Conservation (phyloP, 495 filamentous ascomycete genomes). For the Trichoderma erinaceum region DNA sequence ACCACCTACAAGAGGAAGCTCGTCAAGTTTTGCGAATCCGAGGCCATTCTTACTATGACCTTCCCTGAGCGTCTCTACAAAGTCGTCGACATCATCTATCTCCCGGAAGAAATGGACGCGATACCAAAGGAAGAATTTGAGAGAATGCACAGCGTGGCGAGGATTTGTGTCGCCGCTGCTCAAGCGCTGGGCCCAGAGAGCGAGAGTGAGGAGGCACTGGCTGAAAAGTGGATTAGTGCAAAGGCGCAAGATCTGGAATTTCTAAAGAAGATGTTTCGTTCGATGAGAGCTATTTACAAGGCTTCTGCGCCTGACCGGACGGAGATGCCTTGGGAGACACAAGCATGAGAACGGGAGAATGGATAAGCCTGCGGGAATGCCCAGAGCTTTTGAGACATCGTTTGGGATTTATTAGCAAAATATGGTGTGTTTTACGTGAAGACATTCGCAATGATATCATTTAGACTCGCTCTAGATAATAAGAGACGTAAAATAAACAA, state of each 20-base stretch:
- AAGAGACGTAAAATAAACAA: neutral
- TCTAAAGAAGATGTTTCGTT: neutral
- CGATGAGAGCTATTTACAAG: neutral
- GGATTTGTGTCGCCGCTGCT: neutral
- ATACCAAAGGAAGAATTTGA: neutral
- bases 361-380: neutral
- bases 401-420: neutral
- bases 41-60: neutral
- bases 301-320: neutral
- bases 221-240: constrained; percentile 1
- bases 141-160: neutral
- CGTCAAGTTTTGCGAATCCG: neutral
- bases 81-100: neutral
- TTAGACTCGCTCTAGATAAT: neutral
- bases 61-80: neutral
- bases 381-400: neutral
- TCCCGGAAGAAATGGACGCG: constrained; percentile 1
- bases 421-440: no score
- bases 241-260: neutral
- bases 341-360: neutral
- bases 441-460: no score
- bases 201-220: neutral
- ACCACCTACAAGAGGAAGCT: constrained; percentile 11
- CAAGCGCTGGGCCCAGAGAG: neutral
- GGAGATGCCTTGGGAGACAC: neutral